Evolutionary conservation across 164 flowering plant genomes (phyloP).

Genomic region (Kalanchoe fedtschenkoi): DNA sequence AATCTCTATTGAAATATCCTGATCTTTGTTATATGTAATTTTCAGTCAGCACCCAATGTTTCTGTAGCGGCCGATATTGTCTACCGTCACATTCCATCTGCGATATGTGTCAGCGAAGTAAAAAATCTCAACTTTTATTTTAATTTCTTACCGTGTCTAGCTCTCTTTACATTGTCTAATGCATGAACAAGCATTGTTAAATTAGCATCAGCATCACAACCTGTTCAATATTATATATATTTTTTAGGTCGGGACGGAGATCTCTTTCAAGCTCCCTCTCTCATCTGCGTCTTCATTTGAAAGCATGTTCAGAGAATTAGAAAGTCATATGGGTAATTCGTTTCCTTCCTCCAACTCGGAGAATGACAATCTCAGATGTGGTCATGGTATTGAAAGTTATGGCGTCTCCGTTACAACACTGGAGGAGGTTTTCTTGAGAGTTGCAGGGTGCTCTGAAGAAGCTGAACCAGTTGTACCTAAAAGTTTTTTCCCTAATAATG

Average conservation of each 20-base stretch:
- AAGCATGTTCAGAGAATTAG: conserved; percentile 85
- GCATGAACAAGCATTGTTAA: conserved; percentile 2
- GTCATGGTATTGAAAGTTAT: conserved; percentile 74
- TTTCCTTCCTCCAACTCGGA: conserved; percentile 14
- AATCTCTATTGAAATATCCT: background rate
- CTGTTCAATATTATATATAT: background rate
- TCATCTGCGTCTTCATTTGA: conserved; percentile 84
- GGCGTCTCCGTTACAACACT: conserved; percentile 96
- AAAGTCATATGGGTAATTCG: conserved; percentile 52
- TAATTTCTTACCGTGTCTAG: background rate
- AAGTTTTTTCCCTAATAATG: conserved; percentile 21
- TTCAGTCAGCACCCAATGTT: conserved; percentile 60
- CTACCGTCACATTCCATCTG: conserved; percentile 81
- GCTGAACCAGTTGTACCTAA: conserved; percentile 23
- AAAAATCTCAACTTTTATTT: conserved; percentile 6
- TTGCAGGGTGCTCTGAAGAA: conserved; percentile 67
- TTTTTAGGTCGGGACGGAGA: conserved; percentile 83
- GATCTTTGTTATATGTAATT: background rate
- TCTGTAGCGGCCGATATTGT: conserved; percentile 82
- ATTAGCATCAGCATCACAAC: background rate
- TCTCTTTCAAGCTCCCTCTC: conserved; percentile 91
- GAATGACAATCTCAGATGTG: conserved; percentile 14
- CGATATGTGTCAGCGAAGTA: conserved; percentile 88
- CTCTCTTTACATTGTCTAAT: background rate
- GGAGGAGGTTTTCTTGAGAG: conserved; percentile 94